Evolutionary conservation across 2,329 filamentous ascomycete genomes (phyloP), one percentile per base, ranked within the genome.

Genomic region (Didymella lethalis): DNA sequence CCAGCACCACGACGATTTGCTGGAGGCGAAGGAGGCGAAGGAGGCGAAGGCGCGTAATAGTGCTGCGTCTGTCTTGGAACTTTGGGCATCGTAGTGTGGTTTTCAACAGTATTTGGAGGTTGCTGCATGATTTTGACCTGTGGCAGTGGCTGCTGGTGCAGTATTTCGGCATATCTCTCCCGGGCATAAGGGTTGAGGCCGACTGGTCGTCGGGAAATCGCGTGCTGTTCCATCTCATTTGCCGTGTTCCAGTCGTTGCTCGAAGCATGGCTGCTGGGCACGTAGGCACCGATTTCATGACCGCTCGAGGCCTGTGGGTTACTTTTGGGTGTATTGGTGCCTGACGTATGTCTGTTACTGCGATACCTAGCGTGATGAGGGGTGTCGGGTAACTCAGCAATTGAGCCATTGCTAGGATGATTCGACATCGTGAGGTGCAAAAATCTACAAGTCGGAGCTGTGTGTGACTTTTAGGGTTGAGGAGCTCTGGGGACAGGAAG

Each of bases 201-300:
- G 14, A 7, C 7, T 6, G 40, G 25, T 25, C 44, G 16, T n/a
- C 12, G 2, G 5, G 18, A 18, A 11, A 31, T n/a, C 7, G 11
- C 14, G n/a, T n/a, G 28, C 11, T 49, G 46, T 25, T 50, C 47
- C 25, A 50, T 26, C 40, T 50, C 47, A 26, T 20, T 38, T 26
- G 46, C 54, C 10, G 34, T 45, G 31, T 20, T 41, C 54, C 54
- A 56, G 41, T 56, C 47, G 11, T 49, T 31, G 38, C 25, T 28
- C 8, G 41, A n/a, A 11, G 23, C 41, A 28, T 28, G 7, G 25
- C 8, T 18, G 6, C 4, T 14, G 2, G 25, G 14, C 7, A 14
- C 28, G 25, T 26, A n/a, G 14, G 14, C 5, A 25, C 12, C 41
- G 2, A 25, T n/a, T 4, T 23, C 25, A 16, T 18, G 41, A 44